Evolutionary conservation across 176 grass and related monocot species (phyloP), one percentile per base, ranked within the genome.

Genomic region (Areca catechu): DNA sequence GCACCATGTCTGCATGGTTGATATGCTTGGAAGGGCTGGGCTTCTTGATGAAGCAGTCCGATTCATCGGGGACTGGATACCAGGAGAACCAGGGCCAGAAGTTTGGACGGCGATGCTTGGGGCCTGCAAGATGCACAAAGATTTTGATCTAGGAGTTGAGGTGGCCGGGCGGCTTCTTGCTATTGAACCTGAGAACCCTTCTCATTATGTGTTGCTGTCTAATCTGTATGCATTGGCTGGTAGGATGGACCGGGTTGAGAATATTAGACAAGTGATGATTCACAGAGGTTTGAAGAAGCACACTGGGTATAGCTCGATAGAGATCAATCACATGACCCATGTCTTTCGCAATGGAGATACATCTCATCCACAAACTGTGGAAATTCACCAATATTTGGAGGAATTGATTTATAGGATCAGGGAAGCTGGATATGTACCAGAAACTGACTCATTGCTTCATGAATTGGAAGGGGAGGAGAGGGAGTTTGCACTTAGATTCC

Each of bases 21-120:
- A 96, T 81, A 87, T 96, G 80, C 77, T 77, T 65, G 83, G 86
- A 60, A 83, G 91, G 57, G 74, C 80, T 54, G 86, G 90, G 56
- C 82, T 86, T 67, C 54, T 86, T 71, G 83, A 86, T 28, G 71
- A 88, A 23, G 80, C 77, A 58, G 84, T 90, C 65, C 65, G 50
- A 14, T 81, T 96, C 64, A 90, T 96, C 69, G 51, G 7, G 3
- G 29, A 90, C 16, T 27, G 49, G 16, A 82, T 90, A 58, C 63
- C 65, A 14, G 63, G 50, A 23, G 67, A 74, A 49, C 68, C 77
- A 60, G 75, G 73, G 21, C 79, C 80, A 6, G 73, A 81, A 81
- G 73, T 90, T 79, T 96, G 83, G 86, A 83, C 86, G n/a, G 76
- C 92, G 24, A 74, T 90, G 73, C 72, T 96, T 68, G 77, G 77